Evolutionary conservation across 1,284 basidiomycete species (phyloP).

Genomic region (Microbotryum silenes-acaulis): DNA sequence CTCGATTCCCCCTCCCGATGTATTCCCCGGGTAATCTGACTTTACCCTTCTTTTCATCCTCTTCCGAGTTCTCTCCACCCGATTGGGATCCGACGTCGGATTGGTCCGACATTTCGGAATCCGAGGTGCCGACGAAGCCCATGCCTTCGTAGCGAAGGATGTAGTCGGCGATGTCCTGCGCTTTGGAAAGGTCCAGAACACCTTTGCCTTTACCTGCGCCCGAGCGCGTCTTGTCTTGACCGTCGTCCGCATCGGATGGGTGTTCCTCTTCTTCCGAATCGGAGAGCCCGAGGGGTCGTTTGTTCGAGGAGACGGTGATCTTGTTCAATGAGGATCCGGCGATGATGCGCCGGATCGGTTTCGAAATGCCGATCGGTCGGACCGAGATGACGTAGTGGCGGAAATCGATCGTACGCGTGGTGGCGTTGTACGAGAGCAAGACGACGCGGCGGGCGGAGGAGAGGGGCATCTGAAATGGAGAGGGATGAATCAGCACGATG

Average conservation of each 20-base stretch:
- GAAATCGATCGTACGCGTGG: slow-evolving; percentile 79
- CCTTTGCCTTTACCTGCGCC: slow-evolving; percentile 34
- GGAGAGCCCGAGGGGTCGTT: neutral
- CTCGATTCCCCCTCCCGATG: slow-evolving; percentile 82
- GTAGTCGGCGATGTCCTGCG: slow-evolving; percentile 94
- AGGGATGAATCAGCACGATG: neutral
- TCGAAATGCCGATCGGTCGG: slow-evolving; percentile 87
- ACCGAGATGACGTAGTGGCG: slow-evolving; percentile 94
- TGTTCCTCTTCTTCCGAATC: neutral
- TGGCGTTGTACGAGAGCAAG: slow-evolving; percentile 82
- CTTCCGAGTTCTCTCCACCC: slow-evolving; percentile 58
- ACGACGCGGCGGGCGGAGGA: slow-evolving; percentile 84
- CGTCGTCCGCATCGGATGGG: neutral
- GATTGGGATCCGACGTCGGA: slow-evolving; percentile 38
- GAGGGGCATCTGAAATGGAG: slow-evolving; percentile 49
- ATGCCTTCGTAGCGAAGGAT: slow-evolving; percentile 53
- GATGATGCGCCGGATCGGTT: slow-evolving; percentile 80
- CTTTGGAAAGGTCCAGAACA: slow-evolving; percentile 72
- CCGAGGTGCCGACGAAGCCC: slow-evolving; percentile 48
- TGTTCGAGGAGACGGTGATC: slow-evolving; percentile 6
- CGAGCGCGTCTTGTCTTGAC: slow-evolving; percentile 1
- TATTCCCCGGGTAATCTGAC: slow-evolving; percentile 85
- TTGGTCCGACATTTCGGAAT: slow-evolving; percentile 51
- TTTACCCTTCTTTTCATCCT: slow-evolving; percentile 48
- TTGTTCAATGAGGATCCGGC: slow-evolving; percentile 52